phyloP scores from a whole-genome alignment of 2,329 filamentous ascomycete species.

The Xylaria sp. region DNA sequence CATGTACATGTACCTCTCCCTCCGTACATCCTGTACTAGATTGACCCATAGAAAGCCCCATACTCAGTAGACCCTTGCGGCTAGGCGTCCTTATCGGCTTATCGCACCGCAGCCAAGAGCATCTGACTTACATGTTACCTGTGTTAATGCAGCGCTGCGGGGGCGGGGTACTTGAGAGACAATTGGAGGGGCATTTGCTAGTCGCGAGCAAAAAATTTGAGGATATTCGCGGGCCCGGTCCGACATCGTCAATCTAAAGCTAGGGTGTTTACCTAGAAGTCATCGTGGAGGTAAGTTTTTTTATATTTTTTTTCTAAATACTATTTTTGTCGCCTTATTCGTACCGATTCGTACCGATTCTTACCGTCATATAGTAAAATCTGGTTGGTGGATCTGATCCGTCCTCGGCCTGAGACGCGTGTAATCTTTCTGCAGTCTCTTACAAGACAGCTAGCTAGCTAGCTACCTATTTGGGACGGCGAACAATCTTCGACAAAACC shows the following conservation, averaged over 20 bases:
- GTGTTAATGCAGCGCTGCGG: conserved; percentile 30
- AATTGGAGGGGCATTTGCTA: conserved; percentile 34
- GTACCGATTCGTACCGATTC: too few relatives aligned
- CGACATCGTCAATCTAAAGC: conserved; percentile 18
- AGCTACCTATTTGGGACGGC: not conserved
- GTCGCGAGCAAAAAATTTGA: conserved; percentile 28
- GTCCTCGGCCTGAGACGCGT: too few relatives aligned
- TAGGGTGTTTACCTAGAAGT: not conserved
- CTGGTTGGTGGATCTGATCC: not conserved
- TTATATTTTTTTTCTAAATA: not conserved
- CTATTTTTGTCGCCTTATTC: too few relatives aligned
- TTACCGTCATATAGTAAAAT: not conserved
- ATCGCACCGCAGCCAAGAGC: conserved; percentile 23
- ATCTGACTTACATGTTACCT: too few relatives aligned
- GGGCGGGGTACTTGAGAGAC: conserved; percentile 35
- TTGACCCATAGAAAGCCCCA: not conserved
- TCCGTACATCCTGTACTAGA: not conserved
- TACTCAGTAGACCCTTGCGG: not conserved
- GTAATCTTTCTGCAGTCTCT: not conserved
- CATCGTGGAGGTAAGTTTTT: not conserved
- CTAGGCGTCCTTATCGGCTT: conserved; percentile 26
- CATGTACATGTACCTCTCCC: too few relatives aligned
- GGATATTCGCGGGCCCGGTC: conserved; percentile 19
- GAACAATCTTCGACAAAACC: not conserved
- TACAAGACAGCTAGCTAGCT: not conserved